Conservation (phyloP, 768 basidiomycete species). For the Cantharellus anzutake region DNA sequence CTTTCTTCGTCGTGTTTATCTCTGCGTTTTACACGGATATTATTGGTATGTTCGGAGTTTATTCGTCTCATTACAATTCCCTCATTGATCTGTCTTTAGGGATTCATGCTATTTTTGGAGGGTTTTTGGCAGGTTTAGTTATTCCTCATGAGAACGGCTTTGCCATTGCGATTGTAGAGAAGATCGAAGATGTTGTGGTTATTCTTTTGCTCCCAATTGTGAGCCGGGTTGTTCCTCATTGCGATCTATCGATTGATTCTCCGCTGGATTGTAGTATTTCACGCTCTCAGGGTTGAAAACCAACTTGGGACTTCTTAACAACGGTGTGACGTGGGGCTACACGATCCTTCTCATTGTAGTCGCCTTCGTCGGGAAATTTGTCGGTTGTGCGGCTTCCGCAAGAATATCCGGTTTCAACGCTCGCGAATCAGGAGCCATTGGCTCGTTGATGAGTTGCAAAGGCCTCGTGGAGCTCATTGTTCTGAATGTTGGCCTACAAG, state of each 20-base stretch:
- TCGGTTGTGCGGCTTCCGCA: slow-evolving; percentile 44
- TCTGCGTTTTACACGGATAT: slow-evolving; percentile 76
- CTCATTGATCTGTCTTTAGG: slow-evolving; percentile 2
- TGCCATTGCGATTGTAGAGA: slow-evolving; percentile 62
- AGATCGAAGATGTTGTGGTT: slow-evolving; percentile 70
- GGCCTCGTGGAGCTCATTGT: slow-evolving; percentile 79
- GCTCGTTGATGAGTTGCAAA: slow-evolving; percentile 80
- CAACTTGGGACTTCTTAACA: slow-evolving; percentile 57
- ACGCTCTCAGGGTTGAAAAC: slow-evolving; percentile 61
- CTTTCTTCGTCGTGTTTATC: slow-evolving; percentile 49
- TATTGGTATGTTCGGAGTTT: slow-evolving; percentile 50
- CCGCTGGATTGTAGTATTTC: slow-evolving; percentile 39
- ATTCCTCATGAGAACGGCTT: slow-evolving; percentile 71
- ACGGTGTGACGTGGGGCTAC: slow-evolving; percentile 68
- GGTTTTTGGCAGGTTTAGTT: slow-evolving; percentile 65
- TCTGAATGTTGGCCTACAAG: slow-evolving; percentile 62
- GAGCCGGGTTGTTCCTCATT: slow-evolving; percentile 15
- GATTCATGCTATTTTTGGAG: slow-evolving; percentile 26
- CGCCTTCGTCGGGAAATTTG: slow-evolving; percentile 66
- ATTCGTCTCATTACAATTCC: slow-evolving; percentile 23
- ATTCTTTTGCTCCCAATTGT: slow-evolving; percentile 63
- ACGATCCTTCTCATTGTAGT: slow-evolving; percentile 51
- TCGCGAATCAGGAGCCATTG: slow-evolving; percentile 70
- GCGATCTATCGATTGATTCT: background rate
- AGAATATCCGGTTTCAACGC: slow-evolving; percentile 40